phyloP scores from a whole-genome alignment of 495 filamentous ascomycete genomes.

The Terfezia claveryi region DNA sequence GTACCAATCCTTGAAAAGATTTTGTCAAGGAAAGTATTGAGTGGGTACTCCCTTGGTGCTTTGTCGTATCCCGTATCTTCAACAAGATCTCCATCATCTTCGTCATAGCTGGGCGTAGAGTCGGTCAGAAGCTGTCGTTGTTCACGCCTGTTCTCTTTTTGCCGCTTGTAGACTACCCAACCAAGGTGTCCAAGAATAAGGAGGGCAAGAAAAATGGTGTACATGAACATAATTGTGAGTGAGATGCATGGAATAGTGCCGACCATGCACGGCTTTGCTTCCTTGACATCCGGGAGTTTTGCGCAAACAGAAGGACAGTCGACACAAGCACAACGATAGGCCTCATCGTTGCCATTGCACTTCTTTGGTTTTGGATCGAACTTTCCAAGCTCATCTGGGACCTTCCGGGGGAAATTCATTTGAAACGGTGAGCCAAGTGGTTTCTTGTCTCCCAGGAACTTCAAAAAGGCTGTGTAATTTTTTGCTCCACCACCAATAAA shows the following conservation, averaged over 20 bases:
- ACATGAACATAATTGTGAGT: constrained; percentile 73
- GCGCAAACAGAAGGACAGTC: constrained; percentile 77
- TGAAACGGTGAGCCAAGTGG: constrained; percentile 83
- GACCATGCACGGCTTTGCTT: constrained; percentile 51
- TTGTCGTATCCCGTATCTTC: constrained; percentile 42
- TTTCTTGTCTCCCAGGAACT: constrained; percentile 83
- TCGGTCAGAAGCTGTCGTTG: constrained; percentile 56
- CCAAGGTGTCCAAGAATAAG: constrained; percentile 44
- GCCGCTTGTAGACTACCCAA: constrained; percentile 51
- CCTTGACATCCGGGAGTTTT: constrained; percentile 46
- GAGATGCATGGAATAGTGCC: constrained; percentile 75
- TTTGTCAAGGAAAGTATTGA: constrained; percentile 59
- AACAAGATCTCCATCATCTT: constrained; percentile 60
- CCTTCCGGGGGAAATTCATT: constrained; percentile 63
- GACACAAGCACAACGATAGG: constrained; percentile 75
- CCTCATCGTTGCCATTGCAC: constrained; percentile 70
- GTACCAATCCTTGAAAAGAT: constrained; percentile 68
- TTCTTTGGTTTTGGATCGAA: constrained; percentile 45
- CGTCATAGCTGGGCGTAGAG: constrained; percentile 59
- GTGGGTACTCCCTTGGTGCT: constrained; percentile 45
- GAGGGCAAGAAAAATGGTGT: constrained; percentile 47
- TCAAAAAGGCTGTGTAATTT: constrained; percentile 62
- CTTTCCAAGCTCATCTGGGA: constrained; percentile 36
- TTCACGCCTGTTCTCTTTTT: constrained; percentile 51
- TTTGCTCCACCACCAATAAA: constrained; percentile 91